These are phyloP conservation scores for Boletus reticulatus DNA, from an alignment of 768 basidiomycete species.

Conservation along the genomic window DNA sequence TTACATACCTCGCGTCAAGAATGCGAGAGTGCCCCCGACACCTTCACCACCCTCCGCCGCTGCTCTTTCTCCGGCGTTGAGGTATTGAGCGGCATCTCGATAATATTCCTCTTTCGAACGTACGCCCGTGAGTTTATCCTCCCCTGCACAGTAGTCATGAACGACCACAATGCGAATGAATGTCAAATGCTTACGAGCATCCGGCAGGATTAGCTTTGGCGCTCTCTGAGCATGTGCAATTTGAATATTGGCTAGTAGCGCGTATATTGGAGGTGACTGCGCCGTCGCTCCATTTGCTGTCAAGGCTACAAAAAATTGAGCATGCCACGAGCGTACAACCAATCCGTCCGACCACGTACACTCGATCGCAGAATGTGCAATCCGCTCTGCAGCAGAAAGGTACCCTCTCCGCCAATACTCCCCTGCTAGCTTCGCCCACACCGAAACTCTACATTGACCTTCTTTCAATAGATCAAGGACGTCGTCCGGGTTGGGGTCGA, in stretches of 20 bases:
- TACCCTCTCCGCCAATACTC: constrained; percentile 86
- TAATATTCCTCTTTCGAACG: constrained; percentile 69
- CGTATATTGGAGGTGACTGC: constrained; percentile 70
- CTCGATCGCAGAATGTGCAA: constrained; percentile 64
- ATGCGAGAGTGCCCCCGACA: constrained; percentile 53
- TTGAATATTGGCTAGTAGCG: constrained; percentile 82
- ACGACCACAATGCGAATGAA: not conserved
- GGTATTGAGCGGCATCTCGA: constrained; percentile 62
- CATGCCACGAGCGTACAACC: not conserved
- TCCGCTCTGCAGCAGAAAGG: constrained; percentile 72
- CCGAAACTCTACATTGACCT: constrained; percentile 66
- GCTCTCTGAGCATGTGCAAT: constrained; percentile 78
- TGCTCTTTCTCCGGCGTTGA: constrained; percentile 60
- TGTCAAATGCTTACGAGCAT: constrained; percentile 58
- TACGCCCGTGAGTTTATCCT: constrained; percentile 58
- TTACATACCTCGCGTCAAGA: constrained; percentile 64
- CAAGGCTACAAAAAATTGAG: constrained; percentile 40
- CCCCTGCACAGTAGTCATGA: constrained; percentile 40
- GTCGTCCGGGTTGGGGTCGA: constrained; percentile 76
- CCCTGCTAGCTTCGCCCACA: constrained; percentile 81
- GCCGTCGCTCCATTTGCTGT: constrained; percentile 45
- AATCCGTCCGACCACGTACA: constrained; percentile 42
- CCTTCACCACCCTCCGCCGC: constrained; percentile 59
- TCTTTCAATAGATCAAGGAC: constrained; percentile 71
- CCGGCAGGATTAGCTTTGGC: constrained; percentile 71